Evolutionary conservation across 495 filamentous ascomycete species (phyloP).

Genomic region (Xylaria curta): DNA sequence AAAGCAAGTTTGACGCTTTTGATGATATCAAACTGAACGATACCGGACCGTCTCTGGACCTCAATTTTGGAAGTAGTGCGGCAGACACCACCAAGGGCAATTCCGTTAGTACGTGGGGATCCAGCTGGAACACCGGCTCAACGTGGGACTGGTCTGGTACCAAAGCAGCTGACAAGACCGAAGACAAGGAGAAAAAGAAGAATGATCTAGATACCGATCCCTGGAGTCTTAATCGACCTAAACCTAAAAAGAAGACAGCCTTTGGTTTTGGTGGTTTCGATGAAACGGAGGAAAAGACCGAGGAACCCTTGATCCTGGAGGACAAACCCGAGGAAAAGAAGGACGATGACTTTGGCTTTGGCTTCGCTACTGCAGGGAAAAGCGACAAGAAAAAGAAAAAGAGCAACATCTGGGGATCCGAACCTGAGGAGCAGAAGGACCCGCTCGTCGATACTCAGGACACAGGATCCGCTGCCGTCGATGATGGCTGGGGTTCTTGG

Average conservation of each 20-base stretch:
- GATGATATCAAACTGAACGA: slow-evolving; percentile 59
- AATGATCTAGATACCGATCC: slow-evolving; percentile 39
- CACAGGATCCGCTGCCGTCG: slow-evolving; percentile 26
- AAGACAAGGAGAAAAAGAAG: slow-evolving; percentile 35
- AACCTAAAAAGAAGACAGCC: slow-evolving; percentile 52
- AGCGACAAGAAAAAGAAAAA: slow-evolving; percentile 52
- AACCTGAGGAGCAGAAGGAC: slow-evolving; percentile 40
- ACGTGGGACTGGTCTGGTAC: slow-evolving; percentile 43
- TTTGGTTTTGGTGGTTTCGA: slow-evolving; percentile 49
- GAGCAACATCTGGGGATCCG: slow-evolving; percentile 36
- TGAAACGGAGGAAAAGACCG: slow-evolving; percentile 40
- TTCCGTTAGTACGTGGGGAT: slow-evolving; percentile 49
- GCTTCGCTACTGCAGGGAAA: slow-evolving; percentile 38
- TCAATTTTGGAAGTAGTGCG: slow-evolving; percentile 39
- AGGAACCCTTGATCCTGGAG: slow-evolving; percentile 29
- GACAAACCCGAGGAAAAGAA: slow-evolving; percentile 39
- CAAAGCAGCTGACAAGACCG: slow-evolving; percentile 31
- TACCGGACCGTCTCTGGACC: slow-evolving; percentile 45
- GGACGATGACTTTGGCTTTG: slow-evolving; percentile 42
- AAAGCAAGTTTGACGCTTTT: slow-evolving; percentile 45
- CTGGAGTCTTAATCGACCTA: slow-evolving; percentile 48
- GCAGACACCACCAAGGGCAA: slow-evolving; percentile 39
- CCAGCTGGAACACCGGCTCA: slow-evolving; percentile 44
- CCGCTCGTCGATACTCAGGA: slow-evolving; percentile 29
- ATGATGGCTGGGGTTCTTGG: slow-evolving; percentile 41